Percentiles rank a stretch among this genome's conserved stretches.
phyloP scores from a whole-genome alignment of 371 early-diverging fungal genomes.

The Rhizopus microsporus region DNA sequence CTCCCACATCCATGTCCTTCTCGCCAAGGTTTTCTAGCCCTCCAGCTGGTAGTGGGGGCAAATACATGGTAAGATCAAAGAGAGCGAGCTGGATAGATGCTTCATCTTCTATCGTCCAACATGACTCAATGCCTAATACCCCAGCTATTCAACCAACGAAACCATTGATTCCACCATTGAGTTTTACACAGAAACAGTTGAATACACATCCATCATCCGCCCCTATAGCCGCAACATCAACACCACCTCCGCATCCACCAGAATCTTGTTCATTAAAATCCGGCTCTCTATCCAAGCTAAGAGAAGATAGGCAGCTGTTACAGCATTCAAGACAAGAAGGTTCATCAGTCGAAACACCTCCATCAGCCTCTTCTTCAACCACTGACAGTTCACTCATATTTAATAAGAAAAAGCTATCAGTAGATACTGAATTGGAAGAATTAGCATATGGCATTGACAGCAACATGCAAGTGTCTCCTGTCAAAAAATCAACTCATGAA shows the following conservation, averaged over 20 bases:
- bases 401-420: constrained; percentile 8
- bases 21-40: constrained; percentile 36
- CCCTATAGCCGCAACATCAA: constrained; percentile 6
- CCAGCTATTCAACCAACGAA: constrained; percentile 6
- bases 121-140: constrained; percentile 26
- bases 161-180: constrained; percentile 16
- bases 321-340: constrained; percentile 22
- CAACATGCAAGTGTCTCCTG: constrained; percentile 2
- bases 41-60: constrained; percentile 42
- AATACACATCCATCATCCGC: background rate
- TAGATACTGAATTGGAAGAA: constrained; percentile 23
- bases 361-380: constrained; percentile 20
- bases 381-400: constrained; percentile 10
- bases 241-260: background rate
- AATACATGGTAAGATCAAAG: constrained; percentile 41
- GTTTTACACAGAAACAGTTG: constrained; percentile 4
- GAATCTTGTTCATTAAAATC: constrained; percentile 28
- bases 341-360: constrained; percentile 14
- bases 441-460: background rate
- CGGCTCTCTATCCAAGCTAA: constrained; percentile 32
- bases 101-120: constrained; percentile 24
- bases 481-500: constrained; percentile 21
- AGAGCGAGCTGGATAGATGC: constrained; percentile 45
- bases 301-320: constrained; percentile 28
- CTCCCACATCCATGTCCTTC: constrained; percentile 7